Evolutionary conservation across 2,329 filamentous ascomycete genomes (phyloP).

Genomic region (Fusarium fracticaudum): DNA sequence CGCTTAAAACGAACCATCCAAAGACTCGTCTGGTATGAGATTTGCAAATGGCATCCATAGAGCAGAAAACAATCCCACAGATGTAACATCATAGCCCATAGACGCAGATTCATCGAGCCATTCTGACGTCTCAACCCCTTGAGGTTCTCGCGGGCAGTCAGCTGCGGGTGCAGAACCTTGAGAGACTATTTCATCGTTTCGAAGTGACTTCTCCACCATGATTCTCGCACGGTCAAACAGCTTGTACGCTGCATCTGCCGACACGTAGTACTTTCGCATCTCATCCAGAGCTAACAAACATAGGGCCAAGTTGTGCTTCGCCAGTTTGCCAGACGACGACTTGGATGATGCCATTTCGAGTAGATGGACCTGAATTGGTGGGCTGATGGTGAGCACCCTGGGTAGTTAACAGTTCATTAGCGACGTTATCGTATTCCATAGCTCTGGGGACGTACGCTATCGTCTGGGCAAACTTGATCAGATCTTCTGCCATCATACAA

Average conservation of each 20-base stretch:
- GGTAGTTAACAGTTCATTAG: rapidly evolving
- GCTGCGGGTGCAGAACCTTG: neutral
- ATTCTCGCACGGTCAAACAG: conserved; percentile 3
- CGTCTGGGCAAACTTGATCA: neutral
- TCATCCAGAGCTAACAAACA: conserved; percentile 12
- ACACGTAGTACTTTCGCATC: conserved; percentile 16
- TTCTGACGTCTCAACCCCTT: neutral
- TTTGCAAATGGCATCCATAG: conserved; percentile 1
- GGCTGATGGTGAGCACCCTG: neutral
- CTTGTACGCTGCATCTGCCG: conserved; percentile 7
- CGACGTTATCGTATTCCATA: rapidly evolving
- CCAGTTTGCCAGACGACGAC: neutral
- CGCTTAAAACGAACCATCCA: neutral
- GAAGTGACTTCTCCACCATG: neutral
- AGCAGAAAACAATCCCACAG: neutral
- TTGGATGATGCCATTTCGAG: neutral
- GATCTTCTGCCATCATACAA: neutral
- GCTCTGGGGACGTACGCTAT: neutral
- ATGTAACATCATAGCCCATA: neutral
- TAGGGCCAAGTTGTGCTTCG: conserved; percentile 6
- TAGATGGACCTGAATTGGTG: conserved; percentile 8
- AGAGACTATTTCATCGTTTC: neutral
- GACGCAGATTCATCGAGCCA: neutral
- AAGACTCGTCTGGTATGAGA: neutral
- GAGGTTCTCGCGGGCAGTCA: neutral